Conservation (phyloP, 2,329 filamentous ascomycete genomes). For the Chaetomium globosum region DNA sequence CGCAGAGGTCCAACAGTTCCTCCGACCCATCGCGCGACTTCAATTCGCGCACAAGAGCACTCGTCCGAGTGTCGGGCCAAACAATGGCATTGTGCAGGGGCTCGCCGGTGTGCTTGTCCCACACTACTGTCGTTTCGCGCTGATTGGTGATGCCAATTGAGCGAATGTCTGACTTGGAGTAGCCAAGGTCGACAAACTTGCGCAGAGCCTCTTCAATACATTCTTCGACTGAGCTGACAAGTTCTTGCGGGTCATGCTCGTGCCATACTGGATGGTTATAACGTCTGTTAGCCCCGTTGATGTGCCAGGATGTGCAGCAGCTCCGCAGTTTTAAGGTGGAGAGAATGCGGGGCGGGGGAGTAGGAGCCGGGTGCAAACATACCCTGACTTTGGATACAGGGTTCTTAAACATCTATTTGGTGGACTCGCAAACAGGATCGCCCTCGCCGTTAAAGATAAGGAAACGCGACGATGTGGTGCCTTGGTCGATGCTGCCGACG, state of each 20-base stretch:
- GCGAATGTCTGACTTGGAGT: constrained; percentile 68
- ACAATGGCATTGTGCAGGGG: constrained; percentile 83
- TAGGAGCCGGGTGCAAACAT: constrained; percentile 43
- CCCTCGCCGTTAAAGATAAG: constrained; percentile 84
- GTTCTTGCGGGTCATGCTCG: constrained; percentile 80
- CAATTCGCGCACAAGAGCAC: constrained; percentile 71
- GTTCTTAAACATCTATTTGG: constrained; percentile 84
- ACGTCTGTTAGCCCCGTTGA: constrained; percentile 19
- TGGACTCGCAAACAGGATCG: constrained; percentile 75
- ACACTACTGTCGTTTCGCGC: constrained; percentile 83
- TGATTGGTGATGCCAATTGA: constrained; percentile 87
- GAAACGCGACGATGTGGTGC: constrained; percentile 86
- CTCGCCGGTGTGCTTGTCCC: constrained; percentile 79
- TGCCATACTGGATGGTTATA: constrained; percentile 69
- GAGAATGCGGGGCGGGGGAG: constrained; percentile 14
- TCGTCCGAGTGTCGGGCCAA: constrained; percentile 85
- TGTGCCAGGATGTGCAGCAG: constrained; percentile 14
- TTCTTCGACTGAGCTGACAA: constrained; percentile 72
- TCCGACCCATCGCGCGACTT: constrained; percentile 69
- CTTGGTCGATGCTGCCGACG: constrained; percentile 87
- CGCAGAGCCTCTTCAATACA: constrained; percentile 78
- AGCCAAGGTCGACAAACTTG: constrained; percentile 70
- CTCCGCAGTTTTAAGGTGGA: constrained; percentile 25
- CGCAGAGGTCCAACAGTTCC: constrained; percentile 69
- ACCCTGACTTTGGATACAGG: constrained; percentile 84